Conservation (phyloP, 2,329 filamentous ascomycete genomes). For the Pseudogymnoascus sp. region DNA sequence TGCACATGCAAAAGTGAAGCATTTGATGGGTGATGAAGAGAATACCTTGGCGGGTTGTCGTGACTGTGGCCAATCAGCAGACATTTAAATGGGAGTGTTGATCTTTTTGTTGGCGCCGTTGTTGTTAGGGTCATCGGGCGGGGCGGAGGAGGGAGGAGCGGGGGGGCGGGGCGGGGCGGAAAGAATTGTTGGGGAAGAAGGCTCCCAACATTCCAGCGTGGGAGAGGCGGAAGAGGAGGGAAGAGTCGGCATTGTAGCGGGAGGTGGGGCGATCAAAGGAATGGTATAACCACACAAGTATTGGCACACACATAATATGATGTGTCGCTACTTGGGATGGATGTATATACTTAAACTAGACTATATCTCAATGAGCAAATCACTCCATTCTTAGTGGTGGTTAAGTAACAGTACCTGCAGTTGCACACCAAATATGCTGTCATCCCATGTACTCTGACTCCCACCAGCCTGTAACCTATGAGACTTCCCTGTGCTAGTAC, state of each 20-base stretch:
- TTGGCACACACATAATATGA: no score
- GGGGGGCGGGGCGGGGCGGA: background rate
- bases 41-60: background rate
- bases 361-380: background rate
- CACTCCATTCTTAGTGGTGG: background rate
- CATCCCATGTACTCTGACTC: background rate
- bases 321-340: background rate
- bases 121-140: background rate
- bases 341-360: background rate
- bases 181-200: conserved; percentile 4
- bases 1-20: background rate
- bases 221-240: no score
- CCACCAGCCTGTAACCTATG: background rate
- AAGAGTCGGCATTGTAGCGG: background rate
- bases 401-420: background rate
- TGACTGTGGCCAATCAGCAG: background rate
- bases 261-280: background rate
- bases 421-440: background rate
- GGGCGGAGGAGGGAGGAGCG: background rate
- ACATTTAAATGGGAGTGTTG: background rate
- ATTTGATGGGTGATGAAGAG: background rate
- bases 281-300: background rate
- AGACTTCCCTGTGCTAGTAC: background rate
- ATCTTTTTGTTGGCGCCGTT: no score
- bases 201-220: background rate